A percentile compares a stretch with the other conserved stretches of the same genome.
These are phyloP conservation scores for Pyrus hybrid DNA, from an alignment of 331 rosid genomes.

Conservation along the genomic window DNA sequence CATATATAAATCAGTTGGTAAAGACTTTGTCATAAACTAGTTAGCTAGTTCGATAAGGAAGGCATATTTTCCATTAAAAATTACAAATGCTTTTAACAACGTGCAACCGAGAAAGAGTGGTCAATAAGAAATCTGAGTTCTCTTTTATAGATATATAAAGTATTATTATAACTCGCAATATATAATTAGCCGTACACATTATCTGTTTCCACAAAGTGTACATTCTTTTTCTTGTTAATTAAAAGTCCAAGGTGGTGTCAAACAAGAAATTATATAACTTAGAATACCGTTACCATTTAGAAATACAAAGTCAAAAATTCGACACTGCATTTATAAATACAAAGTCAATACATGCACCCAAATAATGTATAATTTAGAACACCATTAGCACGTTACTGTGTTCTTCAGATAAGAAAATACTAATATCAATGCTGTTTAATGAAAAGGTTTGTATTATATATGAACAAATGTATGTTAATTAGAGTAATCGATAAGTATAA, in stretches of 20 bases:
- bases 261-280: too few species aligned
- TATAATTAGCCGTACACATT: neutral
- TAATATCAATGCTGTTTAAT: neutral
- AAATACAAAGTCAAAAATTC: slow-evolving; percentile 1
- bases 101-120: slow-evolving; percentile 2
- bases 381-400: slow-evolving; percentile 5
- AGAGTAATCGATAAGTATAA: neutral
- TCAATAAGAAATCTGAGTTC: slow-evolving; percentile 4
- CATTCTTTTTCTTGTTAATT: neutral
- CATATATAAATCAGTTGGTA: neutral
- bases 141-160: neutral
- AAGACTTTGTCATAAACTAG: neutral
- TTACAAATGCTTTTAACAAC: neutral
- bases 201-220: neutral
- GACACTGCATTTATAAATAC: neutral
- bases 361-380: neutral
- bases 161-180: neutral
- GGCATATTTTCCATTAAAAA: neutral
- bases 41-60: slow-evolving; percentile 1
- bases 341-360: slow-evolving; percentile 20
- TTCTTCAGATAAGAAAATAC: neutral
- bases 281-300: too few species aligned
- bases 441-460: too few species aligned
- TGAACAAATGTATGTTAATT: too few species aligned
- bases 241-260: too few species aligned